Conservation (phyloP, 345 rosid genomes). For the Salix caprea region DNA sequence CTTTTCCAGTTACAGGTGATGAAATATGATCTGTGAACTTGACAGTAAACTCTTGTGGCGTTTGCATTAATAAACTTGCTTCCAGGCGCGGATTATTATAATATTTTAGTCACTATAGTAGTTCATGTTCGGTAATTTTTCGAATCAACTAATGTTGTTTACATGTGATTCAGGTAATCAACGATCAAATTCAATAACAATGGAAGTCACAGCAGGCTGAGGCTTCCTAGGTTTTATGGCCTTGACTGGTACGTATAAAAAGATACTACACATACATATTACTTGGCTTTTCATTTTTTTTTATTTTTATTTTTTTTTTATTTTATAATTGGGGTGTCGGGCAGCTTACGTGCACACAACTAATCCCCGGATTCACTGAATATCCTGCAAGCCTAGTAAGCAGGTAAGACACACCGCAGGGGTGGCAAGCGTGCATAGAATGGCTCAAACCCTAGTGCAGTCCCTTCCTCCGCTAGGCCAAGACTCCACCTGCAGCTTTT, state of each 20-base stretch:
- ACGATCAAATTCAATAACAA: slow-evolving; percentile 17
- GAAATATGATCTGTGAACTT: background rate
- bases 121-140: background rate
- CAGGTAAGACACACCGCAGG: too few species aligned
- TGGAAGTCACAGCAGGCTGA: slow-evolving; percentile 83
- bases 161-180: slow-evolving; percentile 23
- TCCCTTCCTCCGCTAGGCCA: too few species aligned
- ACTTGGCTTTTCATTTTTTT: background rate
- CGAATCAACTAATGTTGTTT: slow-evolving; percentile 3
- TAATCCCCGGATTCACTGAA: too few species aligned
- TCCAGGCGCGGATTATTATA: background rate
- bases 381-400: too few species aligned
- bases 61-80: background rate
- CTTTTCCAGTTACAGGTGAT: background rate
- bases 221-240: slow-evolving; percentile 36
- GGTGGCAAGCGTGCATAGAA: too few species aligned
- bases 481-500: background rate
- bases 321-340: too few species aligned
- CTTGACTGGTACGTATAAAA: slow-evolving; percentile 40
- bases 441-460: too few species aligned
- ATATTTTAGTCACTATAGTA: background rate
- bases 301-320: too few species aligned
- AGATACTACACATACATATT: background rate
- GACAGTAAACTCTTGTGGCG: background rate
- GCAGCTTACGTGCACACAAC: too few species aligned